A percentile compares a stretch with the other conserved stretches of the same genome.
Conservation (phyloP, 2,329 filamentous ascomycete genomes). For the Hymenoscyphus linearis region DNA sequence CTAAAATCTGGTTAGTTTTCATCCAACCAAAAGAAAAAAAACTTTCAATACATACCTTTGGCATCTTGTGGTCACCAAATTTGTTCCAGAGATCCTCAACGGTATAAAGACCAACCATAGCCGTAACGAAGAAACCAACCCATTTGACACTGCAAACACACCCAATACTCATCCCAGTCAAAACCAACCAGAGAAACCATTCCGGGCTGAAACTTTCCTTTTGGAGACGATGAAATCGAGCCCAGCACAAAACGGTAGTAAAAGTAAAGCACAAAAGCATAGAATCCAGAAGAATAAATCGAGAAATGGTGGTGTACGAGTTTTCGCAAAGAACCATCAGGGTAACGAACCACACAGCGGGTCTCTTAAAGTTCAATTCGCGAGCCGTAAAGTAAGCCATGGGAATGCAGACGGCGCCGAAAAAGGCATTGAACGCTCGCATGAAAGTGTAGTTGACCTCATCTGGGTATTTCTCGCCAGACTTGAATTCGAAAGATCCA, state of each 20-base stretch:
- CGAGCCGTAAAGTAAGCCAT: conserved; percentile 93
- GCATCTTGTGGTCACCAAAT: conserved; percentile 91
- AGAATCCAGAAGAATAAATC: conserved; percentile 96
- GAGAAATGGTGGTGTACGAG: conserved; percentile 97
- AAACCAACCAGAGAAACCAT: conserved; percentile 91
- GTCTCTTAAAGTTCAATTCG: conserved; percentile 79
- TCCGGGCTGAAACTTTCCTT: conserved; percentile 80
- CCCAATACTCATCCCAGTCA: conserved; percentile 92
- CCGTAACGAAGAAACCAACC: conserved; percentile 93
- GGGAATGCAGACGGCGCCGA: conserved; percentile 87
- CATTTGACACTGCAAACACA: conserved; percentile 99
- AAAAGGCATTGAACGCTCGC: conserved; percentile 94
- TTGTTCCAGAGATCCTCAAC: conserved; percentile 97
- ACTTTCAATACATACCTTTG: conserved; percentile 51
- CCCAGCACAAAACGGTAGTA: conserved; percentile 93
- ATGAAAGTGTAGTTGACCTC: conserved; percentile 98
- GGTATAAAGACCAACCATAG: conserved; percentile 91
- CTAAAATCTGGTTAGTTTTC: conserved; percentile 29
- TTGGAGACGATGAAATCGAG: conserved; percentile 88
- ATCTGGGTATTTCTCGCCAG: conserved; percentile 87
- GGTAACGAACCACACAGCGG: conserved; percentile 90
- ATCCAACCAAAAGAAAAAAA: neutral
- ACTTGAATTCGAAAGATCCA: conserved; percentile 99
- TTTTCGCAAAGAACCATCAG: conserved; percentile 98
- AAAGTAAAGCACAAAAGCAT: conserved; percentile 99